These are phyloP conservation scores for Eustoma russellianum DNA, from an alignment of 257 asterid genomes.

Conservation along the genomic window DNA sequence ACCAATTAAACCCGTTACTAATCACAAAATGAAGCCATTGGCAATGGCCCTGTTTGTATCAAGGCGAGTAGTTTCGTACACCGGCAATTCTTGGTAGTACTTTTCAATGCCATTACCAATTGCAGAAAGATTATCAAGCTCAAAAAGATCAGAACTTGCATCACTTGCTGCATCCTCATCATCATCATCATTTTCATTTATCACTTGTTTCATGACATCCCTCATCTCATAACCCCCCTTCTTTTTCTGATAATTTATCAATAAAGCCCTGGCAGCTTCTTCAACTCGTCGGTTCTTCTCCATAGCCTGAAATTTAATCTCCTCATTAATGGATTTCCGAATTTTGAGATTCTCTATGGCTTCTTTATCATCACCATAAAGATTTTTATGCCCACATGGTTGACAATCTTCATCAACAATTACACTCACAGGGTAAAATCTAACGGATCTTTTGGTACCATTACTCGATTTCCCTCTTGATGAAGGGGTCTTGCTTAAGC, in stretches of 20 bases:
- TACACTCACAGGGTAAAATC: constrained; percentile 68
- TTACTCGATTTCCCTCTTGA: constrained; percentile 45
- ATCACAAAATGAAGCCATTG: constrained; percentile 47
- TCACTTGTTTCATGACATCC: constrained; percentile 10
- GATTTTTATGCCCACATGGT: constrained; percentile 48
- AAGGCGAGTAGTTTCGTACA: constrained; percentile 66
- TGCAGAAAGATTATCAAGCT: constrained; percentile 67
- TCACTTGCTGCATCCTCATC: constrained; percentile 61
- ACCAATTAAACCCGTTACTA: not conserved
- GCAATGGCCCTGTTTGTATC: constrained; percentile 44
- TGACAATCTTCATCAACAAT: constrained; percentile 62
- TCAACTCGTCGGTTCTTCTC: constrained; percentile 60
- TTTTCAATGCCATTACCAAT: constrained; percentile 68
- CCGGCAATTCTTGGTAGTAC: constrained; percentile 69
- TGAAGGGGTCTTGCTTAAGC: constrained; percentile 78
- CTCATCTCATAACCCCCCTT: constrained; percentile 3
- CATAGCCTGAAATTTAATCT: constrained; percentile 40
- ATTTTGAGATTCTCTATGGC: constrained; percentile 8
- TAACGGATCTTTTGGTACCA: constrained; percentile 62
- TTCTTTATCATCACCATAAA: constrained; percentile 23
- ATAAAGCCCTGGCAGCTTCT: constrained; percentile 51
- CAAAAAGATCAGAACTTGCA: constrained; percentile 85
- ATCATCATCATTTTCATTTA: constrained; percentile 24
- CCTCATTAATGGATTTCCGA: constrained; percentile 25
- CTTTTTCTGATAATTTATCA: constrained; percentile 46